phyloP scores from a whole-genome alignment of 2,329 filamentous ascomycete genomes.

The Botrytis squamosa region DNA sequence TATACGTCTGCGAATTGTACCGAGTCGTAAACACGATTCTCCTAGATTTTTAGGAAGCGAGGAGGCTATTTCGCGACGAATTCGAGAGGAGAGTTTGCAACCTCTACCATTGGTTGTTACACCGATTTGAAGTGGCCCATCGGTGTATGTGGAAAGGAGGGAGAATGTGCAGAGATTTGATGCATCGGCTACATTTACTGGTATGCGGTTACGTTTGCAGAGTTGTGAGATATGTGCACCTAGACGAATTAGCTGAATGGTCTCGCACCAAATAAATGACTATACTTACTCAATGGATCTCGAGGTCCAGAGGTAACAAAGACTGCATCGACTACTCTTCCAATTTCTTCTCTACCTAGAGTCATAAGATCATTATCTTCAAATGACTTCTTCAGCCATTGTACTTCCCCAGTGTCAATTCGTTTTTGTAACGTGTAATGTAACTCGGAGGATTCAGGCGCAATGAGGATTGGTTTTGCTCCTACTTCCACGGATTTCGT shows the following conservation, averaged over 20 bases:
- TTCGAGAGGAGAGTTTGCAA: constrained; percentile 87
- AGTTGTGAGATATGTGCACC: constrained; percentile 67
- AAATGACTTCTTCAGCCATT: constrained; percentile 67
- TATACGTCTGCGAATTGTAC: constrained; percentile 67
- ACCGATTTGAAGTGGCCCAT: constrained; percentile 90
- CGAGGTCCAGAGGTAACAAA: constrained; percentile 71
- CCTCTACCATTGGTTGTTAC: constrained; percentile 94
- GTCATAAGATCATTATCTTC: constrained; percentile 68
- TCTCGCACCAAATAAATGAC: not conserved
- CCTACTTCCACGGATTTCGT: constrained; percentile 77
- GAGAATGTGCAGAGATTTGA: constrained; percentile 86
- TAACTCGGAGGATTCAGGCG: constrained; percentile 61
- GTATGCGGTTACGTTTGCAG: constrained; percentile 79
- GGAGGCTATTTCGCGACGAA: constrained; percentile 83
- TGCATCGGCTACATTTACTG: constrained; percentile 88
- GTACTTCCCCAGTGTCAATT: constrained; percentile 64
- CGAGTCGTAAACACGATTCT: constrained; percentile 72
- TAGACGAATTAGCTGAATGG: constrained; percentile 37
- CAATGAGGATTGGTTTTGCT: constrained; percentile 75
- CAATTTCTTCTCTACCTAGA: constrained; percentile 78
- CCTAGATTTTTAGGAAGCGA: constrained; percentile 75
- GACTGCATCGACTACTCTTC: constrained; percentile 80
- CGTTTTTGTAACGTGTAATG: constrained; percentile 59
- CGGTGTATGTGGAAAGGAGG: constrained; percentile 81
- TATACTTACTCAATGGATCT: constrained; percentile 41